Evolutionary conservation across 306 rosid species (phyloP), one percentile per base, ranked within the genome.

Genomic region (Vigna nakashimae): DNA sequence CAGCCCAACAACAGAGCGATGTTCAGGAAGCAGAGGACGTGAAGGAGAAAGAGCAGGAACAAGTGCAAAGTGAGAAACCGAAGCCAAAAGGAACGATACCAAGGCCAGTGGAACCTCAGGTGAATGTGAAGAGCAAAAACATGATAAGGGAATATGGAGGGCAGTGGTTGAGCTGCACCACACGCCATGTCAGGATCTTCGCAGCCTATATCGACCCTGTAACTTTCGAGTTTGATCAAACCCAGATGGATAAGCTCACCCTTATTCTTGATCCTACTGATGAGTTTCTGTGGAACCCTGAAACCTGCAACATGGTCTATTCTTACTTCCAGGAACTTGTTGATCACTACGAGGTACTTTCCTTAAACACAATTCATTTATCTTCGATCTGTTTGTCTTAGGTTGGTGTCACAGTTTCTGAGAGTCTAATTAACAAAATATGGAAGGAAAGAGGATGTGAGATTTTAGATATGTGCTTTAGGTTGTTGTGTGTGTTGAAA

Each of bases 261-360:
- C 87, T 95, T 56, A 64, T 95, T 49, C 93, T 95, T 52, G 98
- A 92, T 73, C 99, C 99, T 22, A 86, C 90, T n/a, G 68, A 95
- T 69, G 99, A 92, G 85, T 95, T 95, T 63, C 86, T 92, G 24
- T 95, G 99, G 99, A 95, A 83, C 15, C 78, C 96, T 40, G 91
- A 95, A 15, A 89, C 90, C 13, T 86, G 89, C 77, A 82, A 82
- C 50, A 82, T 89, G 89, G 92, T 92, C 42, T 92, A 77, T 79
- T 86, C 96, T 65, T 92, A 89, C 85, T 95, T 95, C 80, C 99
- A 95, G 43, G 96, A 92, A 80, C 99, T 92, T 81, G 99, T 92
- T 11, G 98, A 95, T 87, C 97, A 92, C 77, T 91, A 95, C 14
- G 98, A 92, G 99, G 98, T 95, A 86, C 20, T 60, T 36, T 55